phyloP scores from a whole-genome alignment of 257 asterid genomes.

The Nicotiana tomentosiformis region DNA sequence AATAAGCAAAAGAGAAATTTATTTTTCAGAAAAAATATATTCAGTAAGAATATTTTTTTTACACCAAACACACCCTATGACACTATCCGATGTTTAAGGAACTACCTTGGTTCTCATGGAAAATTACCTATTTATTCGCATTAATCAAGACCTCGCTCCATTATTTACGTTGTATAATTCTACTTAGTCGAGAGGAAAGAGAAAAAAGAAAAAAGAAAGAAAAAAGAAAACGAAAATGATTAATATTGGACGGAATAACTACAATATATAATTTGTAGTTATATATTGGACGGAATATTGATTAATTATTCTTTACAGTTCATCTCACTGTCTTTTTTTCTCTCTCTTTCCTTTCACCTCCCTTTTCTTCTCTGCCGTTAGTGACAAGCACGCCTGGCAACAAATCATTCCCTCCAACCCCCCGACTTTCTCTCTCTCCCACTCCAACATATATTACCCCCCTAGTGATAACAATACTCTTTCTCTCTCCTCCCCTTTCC shows the following conservation, averaged over 20 bases:
- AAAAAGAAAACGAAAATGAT: not conserved
- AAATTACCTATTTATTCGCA: not conserved
- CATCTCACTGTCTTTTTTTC: not conserved
- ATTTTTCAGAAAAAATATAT: too few species aligned
- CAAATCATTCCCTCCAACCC: conserved; percentile 51
- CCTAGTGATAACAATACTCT: conserved; percentile 2
- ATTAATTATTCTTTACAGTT: conserved; percentile 10
- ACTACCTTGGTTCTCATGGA: too few species aligned
- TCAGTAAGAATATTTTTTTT: too few species aligned
- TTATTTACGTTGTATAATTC: not conserved
- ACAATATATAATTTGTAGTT: not conserved
- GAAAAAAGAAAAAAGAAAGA: not conserved
- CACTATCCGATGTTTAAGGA: too few species aligned
- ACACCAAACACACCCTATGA: too few species aligned
- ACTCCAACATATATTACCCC: conserved; percentile 17
- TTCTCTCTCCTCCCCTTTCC: conserved; percentile 19
- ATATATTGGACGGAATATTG: not conserved
- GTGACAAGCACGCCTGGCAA: conserved; percentile 89
- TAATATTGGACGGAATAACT: not conserved
- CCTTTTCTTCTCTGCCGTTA: conserved; percentile 34
- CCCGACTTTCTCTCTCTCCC: conserved; percentile 14
- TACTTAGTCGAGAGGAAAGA: not conserved
- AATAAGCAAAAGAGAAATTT: too few species aligned
- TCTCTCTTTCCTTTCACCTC: not conserved
- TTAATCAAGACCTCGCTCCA: not conserved